Base-by-base conservation (phyloP, 1,284 basidiomycete genomes). In the Trichosporon faecale region DNA sequence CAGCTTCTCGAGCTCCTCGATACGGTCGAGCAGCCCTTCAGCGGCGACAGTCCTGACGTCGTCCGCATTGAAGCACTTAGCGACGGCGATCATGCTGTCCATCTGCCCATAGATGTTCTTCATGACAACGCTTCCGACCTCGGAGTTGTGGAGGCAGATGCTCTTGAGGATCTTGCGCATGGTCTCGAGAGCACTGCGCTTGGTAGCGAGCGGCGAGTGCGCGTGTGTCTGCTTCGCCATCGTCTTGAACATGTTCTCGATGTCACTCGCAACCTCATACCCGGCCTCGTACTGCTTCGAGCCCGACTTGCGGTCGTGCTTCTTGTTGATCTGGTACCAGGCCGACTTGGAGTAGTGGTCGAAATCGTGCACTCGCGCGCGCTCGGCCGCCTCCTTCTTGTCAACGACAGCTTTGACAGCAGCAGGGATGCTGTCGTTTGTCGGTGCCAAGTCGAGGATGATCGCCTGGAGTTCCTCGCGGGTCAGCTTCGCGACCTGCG, bases 131-230 rank as follows among this genome's bases (percentile, higher is more conserved):
- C 23, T 40, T 3, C 31, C 33, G 23, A 64, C 35, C 21, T 64
- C 63, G 14, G 33, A n/a, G n/a, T 12, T 35, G 35, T 35, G 31
- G n/a, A 64, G 23, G 23, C 63, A 64, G 29, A 65, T 46, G 46
- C 64, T 65, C 29, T 65, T 65, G 27, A 49, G 29, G 40, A 65
- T 65, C 40, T 65, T 65, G 44, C 64, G 64, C 44, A 65, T 65
- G 6, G 64, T 65, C 44, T 52, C 64, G 27, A 65, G 18, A 2
- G 64, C 64, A 44, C n/a, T 52, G 3, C 40, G 40, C n/a, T 52
- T 65, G 3, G 64, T 65, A 4, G 37, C 64, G 40, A 29, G 40
- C 2, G 40, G 23, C 16, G 64, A 27, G 27, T 65, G 64, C 3
- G 40, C 25, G 2, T n/a, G 64, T 4, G 64, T 31, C 46, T 49